Evolutionary conservation across 306 rosid species (phyloP), one percentile per base, ranked within the genome.

Genomic region (Quercus agrifolia): DNA sequence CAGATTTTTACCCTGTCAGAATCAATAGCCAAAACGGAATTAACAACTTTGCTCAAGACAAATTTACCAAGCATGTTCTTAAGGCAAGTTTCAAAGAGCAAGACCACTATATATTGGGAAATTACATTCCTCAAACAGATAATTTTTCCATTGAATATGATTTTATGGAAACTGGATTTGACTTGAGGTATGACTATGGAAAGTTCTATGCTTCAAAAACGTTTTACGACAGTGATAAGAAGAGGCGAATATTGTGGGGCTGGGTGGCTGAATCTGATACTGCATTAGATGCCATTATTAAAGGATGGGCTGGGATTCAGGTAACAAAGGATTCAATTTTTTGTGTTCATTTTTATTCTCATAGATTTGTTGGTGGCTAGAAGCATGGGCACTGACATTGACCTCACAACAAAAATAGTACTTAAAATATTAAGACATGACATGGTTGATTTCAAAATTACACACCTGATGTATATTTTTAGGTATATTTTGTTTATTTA

Each of bases 241-340:
- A 76, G 28, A 84, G 89, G 70, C 83, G 90, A 68, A 71, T 90
- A 78, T 58, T 90, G 31, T 90, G 90, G 92, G 92, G 83, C 54
- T 87, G 91, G 89, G 61, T 89, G 51, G 59, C 21, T 2, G 87
- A 82, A 74, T 83, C 84, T 28, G 89, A 83, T 58, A 75, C 84
- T 9, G 38, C 17, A 13, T 79, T 74, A 25, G 89, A 87, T 80
- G 93, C 83, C 59, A 79, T 78, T 63, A 58, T 62, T 28, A 90
- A 89, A 87, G 94, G 91, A 72, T 92, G 97, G 97, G 85, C 93
- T 14, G 97, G 97, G 38, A 63, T 92, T 61, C 94, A 90, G 93
- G 94, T 92, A 87, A 28, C 61, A 19, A 56, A 5, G 67, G 64
- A 10, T 25, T 10, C 6, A 13, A 8, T 80, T 75, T 75, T 68